Base-by-base conservation (phyloP, 176 grass and related monocot species). In the Chrysopogon serrulatus region DNA sequence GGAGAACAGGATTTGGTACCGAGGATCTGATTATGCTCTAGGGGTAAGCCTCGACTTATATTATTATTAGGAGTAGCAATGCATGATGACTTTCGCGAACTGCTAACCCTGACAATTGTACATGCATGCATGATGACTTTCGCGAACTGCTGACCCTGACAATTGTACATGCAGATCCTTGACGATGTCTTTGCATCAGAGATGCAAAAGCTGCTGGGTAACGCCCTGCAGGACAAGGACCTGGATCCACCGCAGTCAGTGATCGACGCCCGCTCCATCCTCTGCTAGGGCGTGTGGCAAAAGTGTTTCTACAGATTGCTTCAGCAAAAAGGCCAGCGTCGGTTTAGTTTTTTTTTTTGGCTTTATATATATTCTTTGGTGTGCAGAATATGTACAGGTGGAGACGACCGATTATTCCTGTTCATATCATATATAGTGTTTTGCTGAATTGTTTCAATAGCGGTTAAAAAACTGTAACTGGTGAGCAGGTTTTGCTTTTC, bases 1-100 rank as follows among this genome's bases (percentile, higher is more conserved):
- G 85, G 96, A 95, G 89, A 98, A 98, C 84, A 91, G 89, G 33
- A 92, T 94, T 83, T 98, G 91, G 84, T 98, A 95, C 41, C 69
- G 87, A 48, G 96, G 92, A 88, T 98, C 96, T 8, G 85, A 86
- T 76, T 92, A 95, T 16, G 89, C 96, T 73, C 71, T 98, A 69
- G 73, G 91, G 93, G 96, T 98, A 98, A 88, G 86, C 23, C 19
- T 31, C 65, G 28, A 51, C 41, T 78, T 39, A 8, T 48, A 40
- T 35, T 36, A 51, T 5, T 48, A 40, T 35, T 36, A 51, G 18
- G 40, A 10, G 6, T 65, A 34, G 35, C 12, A 62, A 49, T 4
- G 27, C n/a, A n/a, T 77, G 14, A 49, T 87, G 32, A n/a, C n/a
- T n/a, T n/a, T 5, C 4, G 14, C 24, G 32, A 51, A 59, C 28